Conservation (phyloP, 768 basidiomycete species). For the Russula sp. region DNA sequence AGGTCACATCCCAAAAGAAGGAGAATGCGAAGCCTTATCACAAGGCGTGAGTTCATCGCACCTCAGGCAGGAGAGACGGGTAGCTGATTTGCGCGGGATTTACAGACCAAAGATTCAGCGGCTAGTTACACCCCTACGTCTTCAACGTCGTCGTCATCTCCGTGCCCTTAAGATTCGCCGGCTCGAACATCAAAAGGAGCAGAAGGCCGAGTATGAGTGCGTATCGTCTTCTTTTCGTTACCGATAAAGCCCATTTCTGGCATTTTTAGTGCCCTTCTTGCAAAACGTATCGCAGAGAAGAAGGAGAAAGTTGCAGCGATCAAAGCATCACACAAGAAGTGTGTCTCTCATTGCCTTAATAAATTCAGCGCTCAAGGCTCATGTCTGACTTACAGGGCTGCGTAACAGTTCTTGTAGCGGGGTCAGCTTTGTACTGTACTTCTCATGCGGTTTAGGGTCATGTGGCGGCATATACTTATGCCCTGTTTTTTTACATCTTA, state of each 20-base stretch:
- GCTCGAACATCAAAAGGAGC: constrained; percentile 90
- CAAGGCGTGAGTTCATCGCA: constrained; percentile 73
- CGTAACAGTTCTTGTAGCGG: constrained; percentile 18
- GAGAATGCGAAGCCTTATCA: constrained; percentile 87
- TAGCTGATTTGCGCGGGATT: constrained; percentile 1
- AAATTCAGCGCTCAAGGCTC: not conserved
- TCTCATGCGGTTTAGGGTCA: constrained; percentile 19
- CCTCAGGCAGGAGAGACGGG: constrained; percentile 5
- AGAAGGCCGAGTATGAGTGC: constrained; percentile 90
- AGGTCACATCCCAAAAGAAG: constrained; percentile 89
- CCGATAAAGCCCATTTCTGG: not conserved
- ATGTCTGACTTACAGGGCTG: constrained; percentile 18
- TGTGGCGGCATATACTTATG: constrained; percentile 26
- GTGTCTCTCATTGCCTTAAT: constrained; percentile 28
- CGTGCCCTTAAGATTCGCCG: constrained; percentile 83
- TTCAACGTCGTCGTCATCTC: constrained; percentile 95
- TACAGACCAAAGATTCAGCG: constrained; percentile 92
- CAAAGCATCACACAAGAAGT: constrained; percentile 82
- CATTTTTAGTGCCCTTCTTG: constrained; percentile 55
- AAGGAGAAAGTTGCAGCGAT: constrained; percentile 86
- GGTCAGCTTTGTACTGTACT: constrained; percentile 18
- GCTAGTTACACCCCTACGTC: constrained; percentile 90
- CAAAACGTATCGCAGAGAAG: constrained; percentile 91
- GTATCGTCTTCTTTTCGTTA: constrained; percentile 33
- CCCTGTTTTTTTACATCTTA: constrained; percentile 21